Evolutionary conservation across 768 basidiomycete genomes (phyloP), one percentile per base, ranked within the genome.

Genomic region (Mycena vulgaris): DNA sequence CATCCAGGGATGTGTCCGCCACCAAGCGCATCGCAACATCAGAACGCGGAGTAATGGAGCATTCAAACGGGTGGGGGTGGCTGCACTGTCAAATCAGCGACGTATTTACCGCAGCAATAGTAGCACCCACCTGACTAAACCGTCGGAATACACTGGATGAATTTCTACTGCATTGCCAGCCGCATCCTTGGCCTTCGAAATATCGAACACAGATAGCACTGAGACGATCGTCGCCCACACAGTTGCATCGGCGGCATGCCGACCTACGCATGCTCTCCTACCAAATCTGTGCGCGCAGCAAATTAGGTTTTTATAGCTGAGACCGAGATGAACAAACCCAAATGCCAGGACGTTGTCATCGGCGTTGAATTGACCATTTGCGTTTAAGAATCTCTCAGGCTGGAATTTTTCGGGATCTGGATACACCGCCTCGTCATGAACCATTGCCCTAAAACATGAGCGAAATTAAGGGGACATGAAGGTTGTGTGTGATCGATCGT

Each of bases 151-250:
- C 25, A 9, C 33, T 2, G 23, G 23, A 19, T 66, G 17, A 6
- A 66, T 66, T 28, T 66, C 55, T 1, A 88, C 40, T 74, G 90
- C 89, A 52, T 90, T 88, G 67, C 89, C 87, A 0, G 88, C 79
- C 1, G 80, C 78, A 16, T 83, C 63, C 62, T 85, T 86, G 2
- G 82, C 80, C 30, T 63, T 64, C 4, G 40, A 28, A 5, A 64
- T 64, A 30, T 55, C 45, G 63, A 55, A 64, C 28, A 25, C n/a
- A 2, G 52, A 30, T 27, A 64, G 35, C 27, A 64, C 11, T 21
- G 52, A 64, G 40, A 64, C 63, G 9, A 47, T 64, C 23, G 37
- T 23, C 9, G 52, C 63, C 63, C 63, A 64, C 0, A 64, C n/a
- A 14, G 52, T 64, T 4, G 51, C 53, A 56, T 64, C 63, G 17